Conservation (phyloP, 352 stramenopile species). For the Globisporangium camurandrum region DNA sequence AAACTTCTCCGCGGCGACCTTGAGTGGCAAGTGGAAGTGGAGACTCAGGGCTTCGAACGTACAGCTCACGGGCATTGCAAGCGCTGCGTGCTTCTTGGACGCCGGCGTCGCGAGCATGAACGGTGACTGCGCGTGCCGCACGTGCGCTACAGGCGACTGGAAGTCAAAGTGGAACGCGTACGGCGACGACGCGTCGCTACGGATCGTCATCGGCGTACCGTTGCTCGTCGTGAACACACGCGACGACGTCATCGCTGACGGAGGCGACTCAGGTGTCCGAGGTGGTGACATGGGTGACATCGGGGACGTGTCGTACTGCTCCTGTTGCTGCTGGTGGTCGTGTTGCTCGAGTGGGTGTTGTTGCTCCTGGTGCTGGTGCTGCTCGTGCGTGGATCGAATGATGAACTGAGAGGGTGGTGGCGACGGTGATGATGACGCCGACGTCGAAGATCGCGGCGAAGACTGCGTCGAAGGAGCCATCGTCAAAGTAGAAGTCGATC, state of each 20-base stretch:
- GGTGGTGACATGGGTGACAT: background rate
- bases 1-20: slow-evolving; percentile 66
- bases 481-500: background rate
- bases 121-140: slow-evolving; percentile 25
- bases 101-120: slow-evolving; percentile 13
- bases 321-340: no score
- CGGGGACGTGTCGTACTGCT: no score
- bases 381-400: no score
- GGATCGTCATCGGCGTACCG: slow-evolving; percentile 4
- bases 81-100: slow-evolving; percentile 11
- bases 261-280: background rate
- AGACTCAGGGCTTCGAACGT: slow-evolving; percentile 23
- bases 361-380: background rate
- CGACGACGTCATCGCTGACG: background rate
- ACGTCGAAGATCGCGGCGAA: background rate
- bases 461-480: slow-evolving; percentile 1
- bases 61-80: slow-evolving; percentile 22
- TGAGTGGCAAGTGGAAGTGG: slow-evolving; percentile 63
- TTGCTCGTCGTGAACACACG: no score
- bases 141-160: slow-evolving; percentile 34
- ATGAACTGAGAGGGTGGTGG: background rate
- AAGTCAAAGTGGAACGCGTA: slow-evolving; percentile 25
- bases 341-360: no score
- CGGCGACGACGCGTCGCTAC: background rate
- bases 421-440: background rate